These are phyloP conservation scores for Leucosporidium yakuticum DNA, from an alignment of 768 basidiomycete genomes.

Conservation along the genomic window DNA sequence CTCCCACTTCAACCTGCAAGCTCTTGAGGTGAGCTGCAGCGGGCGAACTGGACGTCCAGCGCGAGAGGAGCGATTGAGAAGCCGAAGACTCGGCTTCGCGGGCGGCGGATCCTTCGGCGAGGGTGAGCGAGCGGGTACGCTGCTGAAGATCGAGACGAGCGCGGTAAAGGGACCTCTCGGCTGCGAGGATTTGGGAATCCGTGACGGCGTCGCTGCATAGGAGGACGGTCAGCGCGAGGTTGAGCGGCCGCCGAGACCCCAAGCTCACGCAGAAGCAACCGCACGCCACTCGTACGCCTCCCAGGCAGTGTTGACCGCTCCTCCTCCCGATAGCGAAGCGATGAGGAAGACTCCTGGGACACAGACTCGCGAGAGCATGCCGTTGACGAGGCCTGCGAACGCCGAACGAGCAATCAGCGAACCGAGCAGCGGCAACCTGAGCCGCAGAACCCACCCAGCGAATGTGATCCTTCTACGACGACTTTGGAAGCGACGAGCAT, in stretches of 20 bases:
- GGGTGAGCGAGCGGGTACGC: slow-evolving; percentile 23
- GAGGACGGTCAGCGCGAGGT: neutral
- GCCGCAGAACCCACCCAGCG: slow-evolving; percentile 14
- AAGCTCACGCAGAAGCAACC: slow-evolving; percentile 27
- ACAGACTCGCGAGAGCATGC: slow-evolving; percentile 36
- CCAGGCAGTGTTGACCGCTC: slow-evolving; percentile 39
- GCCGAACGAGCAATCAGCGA: no score
- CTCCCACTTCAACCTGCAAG: slow-evolving; percentile 34
- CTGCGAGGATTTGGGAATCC: slow-evolving; percentile 31
- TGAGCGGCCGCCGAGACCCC: neutral
- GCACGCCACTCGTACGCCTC: slow-evolving; percentile 39
- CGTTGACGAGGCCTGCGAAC: slow-evolving; percentile 33
- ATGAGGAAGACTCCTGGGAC: slow-evolving; percentile 39
- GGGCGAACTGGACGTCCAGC: slow-evolving; percentile 15
- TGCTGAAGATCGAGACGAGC: slow-evolving; percentile 34
- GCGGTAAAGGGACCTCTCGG: slow-evolving; percentile 32
- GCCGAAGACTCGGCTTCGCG: slow-evolving; percentile 27
- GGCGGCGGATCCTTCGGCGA: slow-evolving; percentile 23
- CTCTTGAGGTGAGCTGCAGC: slow-evolving; percentile 26
- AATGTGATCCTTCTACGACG: slow-evolving; percentile 35
- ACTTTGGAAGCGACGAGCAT: slow-evolving; percentile 20
- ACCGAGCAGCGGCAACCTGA: neutral
- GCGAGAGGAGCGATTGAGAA: slow-evolving; percentile 20
- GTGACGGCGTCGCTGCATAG: slow-evolving; percentile 30
- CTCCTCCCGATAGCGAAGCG: slow-evolving; percentile 37